Conservation (phyloP, 2,329 filamentous ascomycete genomes). For the Cercospora sp. region DNA sequence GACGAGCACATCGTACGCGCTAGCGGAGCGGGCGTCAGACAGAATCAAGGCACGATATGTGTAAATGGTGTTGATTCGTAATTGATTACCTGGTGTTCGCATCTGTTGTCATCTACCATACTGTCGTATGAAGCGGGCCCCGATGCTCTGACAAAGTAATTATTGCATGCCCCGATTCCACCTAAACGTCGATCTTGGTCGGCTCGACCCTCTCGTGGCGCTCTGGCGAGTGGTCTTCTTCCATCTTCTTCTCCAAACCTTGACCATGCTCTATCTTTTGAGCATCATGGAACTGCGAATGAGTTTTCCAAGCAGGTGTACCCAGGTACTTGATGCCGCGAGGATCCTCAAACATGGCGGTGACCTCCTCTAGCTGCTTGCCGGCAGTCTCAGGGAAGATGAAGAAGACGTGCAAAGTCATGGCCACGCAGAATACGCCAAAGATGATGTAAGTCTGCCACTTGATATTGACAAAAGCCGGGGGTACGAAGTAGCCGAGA, state of each 20-base stretch:
- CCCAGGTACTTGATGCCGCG: slow-evolving; percentile 47
- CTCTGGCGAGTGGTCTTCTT: slow-evolving; percentile 14
- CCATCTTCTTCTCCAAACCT: slow-evolving; percentile 16
- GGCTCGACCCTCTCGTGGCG: slow-evolving; percentile 19
- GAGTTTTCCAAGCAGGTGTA: slow-evolving; percentile 57
- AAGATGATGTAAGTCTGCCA: slow-evolving; percentile 69
- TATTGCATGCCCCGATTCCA: not conserved
- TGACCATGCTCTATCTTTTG: slow-evolving; percentile 20
- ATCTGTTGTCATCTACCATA: not conserved
- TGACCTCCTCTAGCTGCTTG: slow-evolving; percentile 76
- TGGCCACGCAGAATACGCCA: slow-evolving; percentile 66
- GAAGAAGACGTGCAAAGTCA: slow-evolving; percentile 63
- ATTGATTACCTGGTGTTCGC: not conserved
- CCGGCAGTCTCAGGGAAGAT: slow-evolving; percentile 68
- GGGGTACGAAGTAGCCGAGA: slow-evolving; percentile 59
- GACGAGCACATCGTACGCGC: slow-evolving; percentile 31
- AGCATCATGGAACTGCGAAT: slow-evolving; percentile 5
- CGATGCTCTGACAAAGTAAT: not conserved
- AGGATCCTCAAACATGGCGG: slow-evolving; percentile 63
- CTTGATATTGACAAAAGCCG: slow-evolving; percentile 59
- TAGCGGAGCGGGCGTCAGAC: slow-evolving; percentile 36
- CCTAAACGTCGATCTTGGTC: slow-evolving; percentile 18
- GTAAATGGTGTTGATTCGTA: not conserved
- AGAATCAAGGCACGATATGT: slow-evolving; percentile 29
- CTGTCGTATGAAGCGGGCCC: not conserved